Evolutionary conservation across 805 yeast species (phyloP).

Genomic region (Teunomyces panamensis): DNA sequence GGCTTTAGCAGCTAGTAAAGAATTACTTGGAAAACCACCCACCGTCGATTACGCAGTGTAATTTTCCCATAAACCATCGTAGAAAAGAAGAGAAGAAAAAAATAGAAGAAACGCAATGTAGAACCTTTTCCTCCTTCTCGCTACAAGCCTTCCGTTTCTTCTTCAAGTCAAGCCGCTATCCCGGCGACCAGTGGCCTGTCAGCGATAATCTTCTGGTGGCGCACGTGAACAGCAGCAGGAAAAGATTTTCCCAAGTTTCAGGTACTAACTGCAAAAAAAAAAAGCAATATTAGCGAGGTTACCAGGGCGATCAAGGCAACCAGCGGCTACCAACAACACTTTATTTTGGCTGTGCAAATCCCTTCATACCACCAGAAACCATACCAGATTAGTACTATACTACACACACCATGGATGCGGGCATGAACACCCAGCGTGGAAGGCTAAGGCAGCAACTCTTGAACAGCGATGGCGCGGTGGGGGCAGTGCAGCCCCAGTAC

Average conservation of each 20-base stretch:
- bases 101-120: too few relatives aligned
- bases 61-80: too few relatives aligned
- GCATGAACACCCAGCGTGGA: conserved; percentile 12
- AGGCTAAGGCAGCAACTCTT: conserved; percentile 33
- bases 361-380: not conserved
- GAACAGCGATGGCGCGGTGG: conserved; percentile 27
- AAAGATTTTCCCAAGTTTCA: not conserved
- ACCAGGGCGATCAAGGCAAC: not conserved
- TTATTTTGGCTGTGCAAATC: not conserved
- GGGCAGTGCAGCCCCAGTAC: conserved; percentile 8
- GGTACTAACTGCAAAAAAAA: not conserved
- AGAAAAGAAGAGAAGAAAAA: too few relatives aligned
- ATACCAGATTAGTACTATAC: not conserved
- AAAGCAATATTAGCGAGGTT: too few relatives aligned
- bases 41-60: too few relatives aligned
- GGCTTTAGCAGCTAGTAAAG: too few relatives aligned
- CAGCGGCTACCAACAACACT: not conserved
- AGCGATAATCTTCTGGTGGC: not conserved
- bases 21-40: too few relatives aligned
- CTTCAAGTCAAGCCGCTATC: too few relatives aligned
- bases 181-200: not conserved
- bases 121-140: too few relatives aligned
- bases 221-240: not conserved
- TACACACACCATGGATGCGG: conserved; percentile 6
- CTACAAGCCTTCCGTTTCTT: too few relatives aligned